Evolutionary conservation across 2,329 filamentous ascomycete genomes (phyloP).

Genomic region (Chaetomium globosum): DNA sequence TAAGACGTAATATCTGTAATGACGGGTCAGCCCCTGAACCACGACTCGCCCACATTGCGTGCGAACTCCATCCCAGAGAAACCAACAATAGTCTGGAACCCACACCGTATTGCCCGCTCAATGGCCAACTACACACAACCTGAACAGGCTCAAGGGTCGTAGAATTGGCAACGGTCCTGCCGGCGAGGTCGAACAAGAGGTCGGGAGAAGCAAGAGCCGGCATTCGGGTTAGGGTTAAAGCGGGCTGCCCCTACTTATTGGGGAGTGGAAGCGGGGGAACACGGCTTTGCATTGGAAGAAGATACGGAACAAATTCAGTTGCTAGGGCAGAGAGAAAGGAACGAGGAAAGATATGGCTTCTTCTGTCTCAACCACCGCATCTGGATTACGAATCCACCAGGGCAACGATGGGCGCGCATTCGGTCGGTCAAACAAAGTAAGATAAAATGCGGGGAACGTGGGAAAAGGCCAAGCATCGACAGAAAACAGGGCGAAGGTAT

Average conservation of each 20-base stretch:
- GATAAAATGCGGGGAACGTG: conserved; percentile 2
- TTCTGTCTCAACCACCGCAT: not conserved
- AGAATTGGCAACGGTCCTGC: conserved; percentile 15
- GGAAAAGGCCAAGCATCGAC: not conserved
- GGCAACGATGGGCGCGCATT: not conserved
- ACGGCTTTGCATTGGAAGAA: not conserved
- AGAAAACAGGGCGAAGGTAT: conserved; percentile 6
- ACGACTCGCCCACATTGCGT: not conserved
- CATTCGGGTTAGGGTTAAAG: conserved; percentile 26
- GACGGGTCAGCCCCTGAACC: conserved; percentile 11
- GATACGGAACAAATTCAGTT: not conserved
- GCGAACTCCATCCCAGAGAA: not conserved
- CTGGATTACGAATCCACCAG: not conserved
- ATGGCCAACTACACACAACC: conserved; percentile 60
- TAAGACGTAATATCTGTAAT: conserved; percentile 62
- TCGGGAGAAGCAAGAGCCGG: conserved; percentile 16
- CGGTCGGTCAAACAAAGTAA: conserved; percentile 8
- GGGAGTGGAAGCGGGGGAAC: not conserved
- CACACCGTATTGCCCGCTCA: conserved; percentile 60
- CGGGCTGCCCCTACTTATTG: not conserved
- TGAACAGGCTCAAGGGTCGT: conserved; percentile 37
- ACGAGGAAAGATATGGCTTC: not conserved
- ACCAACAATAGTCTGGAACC: conserved; percentile 56
- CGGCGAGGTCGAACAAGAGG: conserved; percentile 18
- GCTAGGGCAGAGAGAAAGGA: not conserved